Conservation (phyloP, 2,329 filamentous ascomycete species). For the Cladosporium sp. region DNA sequence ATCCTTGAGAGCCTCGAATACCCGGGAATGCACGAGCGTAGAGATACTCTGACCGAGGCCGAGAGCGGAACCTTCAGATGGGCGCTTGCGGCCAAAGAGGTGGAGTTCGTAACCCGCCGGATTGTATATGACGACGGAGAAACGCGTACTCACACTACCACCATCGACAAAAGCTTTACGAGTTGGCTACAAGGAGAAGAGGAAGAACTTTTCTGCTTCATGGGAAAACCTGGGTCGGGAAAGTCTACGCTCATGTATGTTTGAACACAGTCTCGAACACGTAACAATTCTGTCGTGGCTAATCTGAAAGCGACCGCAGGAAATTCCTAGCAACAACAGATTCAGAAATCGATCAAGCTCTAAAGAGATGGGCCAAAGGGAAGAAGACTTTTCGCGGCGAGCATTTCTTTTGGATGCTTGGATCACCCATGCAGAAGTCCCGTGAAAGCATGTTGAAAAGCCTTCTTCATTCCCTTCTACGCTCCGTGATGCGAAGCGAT, state of each 20-base stretch:
- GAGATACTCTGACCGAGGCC: neutral
- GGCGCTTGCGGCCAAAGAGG: neutral
- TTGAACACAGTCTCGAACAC: neutral
- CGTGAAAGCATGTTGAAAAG: neutral
- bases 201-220: neutral
- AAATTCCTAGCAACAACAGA: neutral
- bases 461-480: neutral
- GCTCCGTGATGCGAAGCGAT: neutral
- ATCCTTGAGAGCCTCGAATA: neutral
- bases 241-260: constrained; percentile 7
- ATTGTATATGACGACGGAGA: neutral
- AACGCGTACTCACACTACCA: neutral
- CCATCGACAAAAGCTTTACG: neutral
- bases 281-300: neutral
- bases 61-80: neutral
- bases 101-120: neutral
- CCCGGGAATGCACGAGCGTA: neutral
- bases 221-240: neutral
- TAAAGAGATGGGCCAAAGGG: neutral
- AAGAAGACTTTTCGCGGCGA: neutral
- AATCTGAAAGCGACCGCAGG: neutral
- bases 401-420: neutral
- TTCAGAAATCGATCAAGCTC: neutral
- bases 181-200: neutral
- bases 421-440: neutral